Evolutionary conservation across 192 early-diverging fungal genomes (phyloP), one percentile per base, ranked within the genome.

Genomic region (Backusella psychrophila): DNA sequence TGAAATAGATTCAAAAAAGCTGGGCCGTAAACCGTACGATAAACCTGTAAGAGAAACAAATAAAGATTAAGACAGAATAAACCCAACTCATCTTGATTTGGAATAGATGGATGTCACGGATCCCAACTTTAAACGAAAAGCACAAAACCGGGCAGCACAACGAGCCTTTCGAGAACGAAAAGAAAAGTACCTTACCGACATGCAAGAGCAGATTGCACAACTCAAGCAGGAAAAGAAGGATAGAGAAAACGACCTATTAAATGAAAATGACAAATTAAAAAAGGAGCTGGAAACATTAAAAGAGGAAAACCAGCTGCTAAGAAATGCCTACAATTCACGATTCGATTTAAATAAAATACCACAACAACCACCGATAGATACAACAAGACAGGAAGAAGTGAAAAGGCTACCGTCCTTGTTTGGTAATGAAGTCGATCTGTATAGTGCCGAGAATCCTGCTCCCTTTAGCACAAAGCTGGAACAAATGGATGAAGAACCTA

Each of bases 121-220:
- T 63, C 56, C 56, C 19, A 63, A 63, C 11, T 63, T 63, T 21
- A 69, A 69, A 26, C 68, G 68, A n/a, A 69, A 39, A 12, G 35
- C 34, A 38, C 68, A 69, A 23, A 69, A 69, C 68, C 14, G 68
- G 41, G 68, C 68, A 9, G 68, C 68, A 14, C 68, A 69, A 12
- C 68, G 68, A 36, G 68, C 68, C 19, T 69, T 69, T 26, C 35
- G 68, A 21, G 35, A 69, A 6, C 14, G 68, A 23, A 69, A 69
- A 39, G 68, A 69, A 36, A 36, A 42, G 33, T 41, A 38, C 35
- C 21, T 69, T 42, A 36, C 35, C 36, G 23, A 69, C 7, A 36
- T 36, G 68, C 35, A 69, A 38, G n/a, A 69, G 14, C 68, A 41
- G 23, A 41, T 69, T 23, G n/a, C 6, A 7, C 68, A 69, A 3